Evolutionary conservation across 2,329 filamentous ascomycete species (phyloP).

Genomic region (Neurospora crassa): DNA sequence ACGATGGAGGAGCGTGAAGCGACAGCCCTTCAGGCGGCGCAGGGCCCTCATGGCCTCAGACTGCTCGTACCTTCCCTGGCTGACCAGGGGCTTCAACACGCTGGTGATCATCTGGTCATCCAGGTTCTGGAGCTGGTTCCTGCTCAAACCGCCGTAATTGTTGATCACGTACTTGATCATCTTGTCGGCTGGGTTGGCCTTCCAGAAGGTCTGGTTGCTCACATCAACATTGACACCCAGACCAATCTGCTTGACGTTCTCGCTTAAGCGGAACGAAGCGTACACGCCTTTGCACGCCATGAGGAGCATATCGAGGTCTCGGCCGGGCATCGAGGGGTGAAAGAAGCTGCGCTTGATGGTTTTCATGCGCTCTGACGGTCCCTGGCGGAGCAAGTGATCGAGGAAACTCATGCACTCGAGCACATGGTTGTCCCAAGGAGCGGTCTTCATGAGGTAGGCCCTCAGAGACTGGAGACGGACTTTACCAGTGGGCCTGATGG

Average conservation of each 20-base stretch:
- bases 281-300: conserved; percentile 86
- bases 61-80: conserved; percentile 13
- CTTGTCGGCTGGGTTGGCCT: conserved; percentile 29
- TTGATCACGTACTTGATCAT: conserved; percentile 24
- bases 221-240: conserved; percentile 85
- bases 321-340: conserved; percentile 29
- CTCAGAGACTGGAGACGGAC: conserved; percentile 60
- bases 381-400: conserved; percentile 78
- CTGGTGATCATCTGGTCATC: not conserved
- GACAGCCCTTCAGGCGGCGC: conserved; percentile 43
- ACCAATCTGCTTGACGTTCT: conserved; percentile 43
- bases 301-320: conserved; percentile 45
- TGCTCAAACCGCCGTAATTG: conserved; percentile 11
- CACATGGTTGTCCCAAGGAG: conserved; percentile 54
- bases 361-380: conserved; percentile 57
- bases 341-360: conserved; percentile 82
- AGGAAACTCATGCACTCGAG: conserved; percentile 80
- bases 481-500: conserved; percentile 53
- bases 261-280: conserved; percentile 68
- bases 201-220: conserved; percentile 86
- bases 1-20: conserved; percentile 46
- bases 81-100: not conserved
- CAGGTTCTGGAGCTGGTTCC: not conserved
- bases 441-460: conserved; percentile 53
- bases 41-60: conserved; percentile 47